These are phyloP conservation scores for Chaetomium strumarium DNA, from an alignment of 2,329 filamentous ascomycete species.

Conservation along the genomic window DNA sequence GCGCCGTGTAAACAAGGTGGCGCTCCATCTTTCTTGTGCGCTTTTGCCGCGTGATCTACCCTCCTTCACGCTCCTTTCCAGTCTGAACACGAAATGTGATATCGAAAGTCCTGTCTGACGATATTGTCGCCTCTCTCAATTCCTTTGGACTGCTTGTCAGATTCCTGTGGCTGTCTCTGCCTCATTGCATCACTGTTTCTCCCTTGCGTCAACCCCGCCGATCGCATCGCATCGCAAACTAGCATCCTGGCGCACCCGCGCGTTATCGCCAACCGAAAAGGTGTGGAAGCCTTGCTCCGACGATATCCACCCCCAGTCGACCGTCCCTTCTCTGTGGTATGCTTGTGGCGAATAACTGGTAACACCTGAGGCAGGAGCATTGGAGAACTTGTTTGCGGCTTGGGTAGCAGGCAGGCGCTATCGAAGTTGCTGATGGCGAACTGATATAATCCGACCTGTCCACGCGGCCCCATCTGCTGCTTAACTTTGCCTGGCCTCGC, in stretches of 20 bases:
- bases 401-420: constrained; percentile 15
- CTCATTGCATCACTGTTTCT: not conserved
- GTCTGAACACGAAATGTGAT: constrained; percentile 12
- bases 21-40: constrained; percentile 19
- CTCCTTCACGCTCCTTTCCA: constrained; percentile 5
- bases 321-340: constrained; percentile 10
- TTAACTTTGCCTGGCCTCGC: not conserved
- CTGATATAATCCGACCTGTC: constrained; percentile 19
- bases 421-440: constrained; percentile 11
- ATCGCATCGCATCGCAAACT: constrained; percentile 18
- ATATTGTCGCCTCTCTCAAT: not conserved
- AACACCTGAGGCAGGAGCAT: constrained; percentile 13
- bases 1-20: constrained; percentile 22
- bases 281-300: not conserved
- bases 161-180: constrained; percentile 8
- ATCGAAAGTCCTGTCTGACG: not conserved
- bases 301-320: not conserved
- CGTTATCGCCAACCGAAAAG: constrained; percentile 9
- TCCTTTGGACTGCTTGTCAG: not conserved
- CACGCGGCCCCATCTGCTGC: constrained; percentile 7
- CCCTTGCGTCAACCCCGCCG: constrained; percentile 20
- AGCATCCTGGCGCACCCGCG: constrained; percentile 12
- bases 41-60: constrained; percentile 17
- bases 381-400: constrained; percentile 3
- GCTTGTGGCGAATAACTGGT: constrained; percentile 8